These are phyloP conservation scores for Pestalotiopsis sp. DNA, from an alignment of 2,329 filamentous ascomycete species.

Conservation along the genomic window DNA sequence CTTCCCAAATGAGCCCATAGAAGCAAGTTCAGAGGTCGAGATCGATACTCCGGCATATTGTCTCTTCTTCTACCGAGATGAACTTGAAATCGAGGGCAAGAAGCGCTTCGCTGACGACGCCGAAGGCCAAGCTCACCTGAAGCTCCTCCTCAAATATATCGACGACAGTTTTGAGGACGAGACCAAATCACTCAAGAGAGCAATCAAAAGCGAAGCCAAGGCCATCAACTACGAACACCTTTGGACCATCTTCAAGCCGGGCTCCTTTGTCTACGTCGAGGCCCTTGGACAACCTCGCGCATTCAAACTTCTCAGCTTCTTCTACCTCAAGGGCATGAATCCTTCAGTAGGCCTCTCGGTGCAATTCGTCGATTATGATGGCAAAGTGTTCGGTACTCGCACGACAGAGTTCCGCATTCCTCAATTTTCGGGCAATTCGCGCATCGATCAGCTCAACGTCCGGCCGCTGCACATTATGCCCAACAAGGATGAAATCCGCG, in stretches of 20 bases:
- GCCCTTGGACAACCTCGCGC: slow-evolving; percentile 30
- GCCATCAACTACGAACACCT: slow-evolving; percentile 30
- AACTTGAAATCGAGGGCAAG: slow-evolving; percentile 28
- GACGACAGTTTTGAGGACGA: slow-evolving; percentile 34
- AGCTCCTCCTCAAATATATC: slow-evolving; percentile 33
- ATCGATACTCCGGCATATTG: slow-evolving; percentile 27
- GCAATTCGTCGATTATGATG: slow-evolving; percentile 37
- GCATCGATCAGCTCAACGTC: slow-evolving; percentile 29
- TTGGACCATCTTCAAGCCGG: slow-evolving; percentile 31
- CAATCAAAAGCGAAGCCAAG: slow-evolving; percentile 25
- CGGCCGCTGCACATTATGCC: slow-evolving; percentile 34
- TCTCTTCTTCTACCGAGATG: slow-evolving; percentile 29
- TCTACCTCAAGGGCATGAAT: slow-evolving; percentile 25
- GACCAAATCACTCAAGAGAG: slow-evolving; percentile 29
- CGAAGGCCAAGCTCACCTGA: slow-evolving; percentile 28
- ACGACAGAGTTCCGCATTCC: slow-evolving; percentile 26
- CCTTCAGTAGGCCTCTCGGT: slow-evolving; percentile 27
- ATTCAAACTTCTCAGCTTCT: slow-evolving; percentile 30
- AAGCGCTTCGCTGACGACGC: slow-evolving; percentile 30
- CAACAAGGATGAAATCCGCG: slow-evolving; percentile 20
- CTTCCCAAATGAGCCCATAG: slow-evolving; percentile 22
- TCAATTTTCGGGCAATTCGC: slow-evolving; percentile 28
- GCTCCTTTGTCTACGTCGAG: slow-evolving; percentile 17
- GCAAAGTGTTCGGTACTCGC: slow-evolving; percentile 34
- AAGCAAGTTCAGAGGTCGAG: slow-evolving; percentile 24